Percentiles rank a stretch among this genome's conserved stretches.
Conservation (phyloP, 2,329 filamentous ascomycete species). For the Stagonosporopsis cucurbitacearum region DNA sequence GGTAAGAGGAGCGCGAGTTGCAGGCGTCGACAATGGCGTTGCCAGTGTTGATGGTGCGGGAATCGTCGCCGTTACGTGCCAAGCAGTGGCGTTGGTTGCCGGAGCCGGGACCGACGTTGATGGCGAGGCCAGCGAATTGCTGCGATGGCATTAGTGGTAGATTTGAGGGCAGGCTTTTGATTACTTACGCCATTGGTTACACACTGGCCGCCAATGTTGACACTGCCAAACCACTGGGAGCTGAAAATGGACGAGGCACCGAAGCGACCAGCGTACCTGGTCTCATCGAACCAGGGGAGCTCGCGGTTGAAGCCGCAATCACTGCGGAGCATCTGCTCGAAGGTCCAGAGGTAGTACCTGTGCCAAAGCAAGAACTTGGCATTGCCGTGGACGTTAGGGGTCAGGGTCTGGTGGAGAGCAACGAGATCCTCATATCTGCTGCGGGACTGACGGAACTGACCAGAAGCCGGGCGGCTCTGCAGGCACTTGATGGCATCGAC, state of each 20-base stretch:
- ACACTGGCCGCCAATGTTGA: constrained; percentile 35
- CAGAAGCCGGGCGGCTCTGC: constrained; percentile 29
- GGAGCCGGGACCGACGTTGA: constrained; percentile 40
- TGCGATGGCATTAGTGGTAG: constrained; percentile 18
- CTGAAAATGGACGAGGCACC: constrained; percentile 41
- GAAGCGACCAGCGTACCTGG: constrained; percentile 40
- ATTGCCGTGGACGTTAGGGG: constrained; percentile 43
- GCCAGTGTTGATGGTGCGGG: constrained; percentile 36
- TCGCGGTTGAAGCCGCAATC: constrained; percentile 53
- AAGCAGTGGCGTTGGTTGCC: constrained; percentile 41
- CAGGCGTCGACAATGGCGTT: constrained; percentile 37
- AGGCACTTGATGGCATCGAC: constrained; percentile 41
- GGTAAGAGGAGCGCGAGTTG: constrained; percentile 32
- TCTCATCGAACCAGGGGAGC: constrained; percentile 50
- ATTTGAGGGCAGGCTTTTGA: too few relatives aligned
- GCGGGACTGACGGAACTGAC: constrained; percentile 32
- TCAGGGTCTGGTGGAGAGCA: constrained; percentile 43
- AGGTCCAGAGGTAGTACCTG: constrained; percentile 51
- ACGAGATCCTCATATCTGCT: constrained; percentile 47
- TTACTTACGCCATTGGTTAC: constrained; percentile 44
- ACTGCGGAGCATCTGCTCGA: constrained; percentile 50
- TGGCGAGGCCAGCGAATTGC: constrained; percentile 42
- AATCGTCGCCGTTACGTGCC: constrained; percentile 34
- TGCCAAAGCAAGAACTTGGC: constrained; percentile 54
- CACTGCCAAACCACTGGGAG: constrained; percentile 33